Base-by-base conservation (phyloP, 75 land plant genomes). In the Pinus tabuliformis region DNA sequence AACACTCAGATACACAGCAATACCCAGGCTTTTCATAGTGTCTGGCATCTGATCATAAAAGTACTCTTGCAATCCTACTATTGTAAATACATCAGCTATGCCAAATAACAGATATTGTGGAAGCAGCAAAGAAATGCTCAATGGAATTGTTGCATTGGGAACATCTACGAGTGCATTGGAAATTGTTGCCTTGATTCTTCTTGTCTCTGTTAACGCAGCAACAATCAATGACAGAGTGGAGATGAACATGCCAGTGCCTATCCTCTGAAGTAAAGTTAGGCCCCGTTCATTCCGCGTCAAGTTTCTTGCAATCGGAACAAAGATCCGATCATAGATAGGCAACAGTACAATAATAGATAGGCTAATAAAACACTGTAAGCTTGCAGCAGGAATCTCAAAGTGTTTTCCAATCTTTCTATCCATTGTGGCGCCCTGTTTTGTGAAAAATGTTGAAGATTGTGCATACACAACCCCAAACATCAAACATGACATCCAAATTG, bases 21-120 rank as follows among this genome's bases (percentile, higher is more conserved):
- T 88, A 4, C 93, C 99, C 59, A 92, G 80, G 36, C 90, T 92
- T 61, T 91, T 86, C 93, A 96, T 91, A 37, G 83, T 85, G 4
- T 78, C 77, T 22, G 96, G 99, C 52, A 92, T 95, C 75, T 92
- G 93, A 28, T 81, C 70, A 77, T 91, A 96, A 73, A 94, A 93
- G 76, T 90, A 94, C 79, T 96, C 99, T 78, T 91, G 91, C 86
- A 92, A 87, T 12, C 99, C 99, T 30, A 94, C 89, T n/a, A 89
- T 84, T 0, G 96, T 91, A 78, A 96, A 96, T 5, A 96, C 92
- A 75, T 96, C 99, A 2, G 97, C 89, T 16, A 92, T 77, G 0
- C 99, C 99, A 52, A 91, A 57, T 0, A 96, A 63, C 22, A 96
- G 72, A 78, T 90, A 96, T 62, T 96, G 99, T n/a, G 99, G 99